Percentiles rank a stretch among this genome's conserved stretches.
Conservation (phyloP, 805 yeast genomes). For the Lipomyces yamanashiensis region DNA sequence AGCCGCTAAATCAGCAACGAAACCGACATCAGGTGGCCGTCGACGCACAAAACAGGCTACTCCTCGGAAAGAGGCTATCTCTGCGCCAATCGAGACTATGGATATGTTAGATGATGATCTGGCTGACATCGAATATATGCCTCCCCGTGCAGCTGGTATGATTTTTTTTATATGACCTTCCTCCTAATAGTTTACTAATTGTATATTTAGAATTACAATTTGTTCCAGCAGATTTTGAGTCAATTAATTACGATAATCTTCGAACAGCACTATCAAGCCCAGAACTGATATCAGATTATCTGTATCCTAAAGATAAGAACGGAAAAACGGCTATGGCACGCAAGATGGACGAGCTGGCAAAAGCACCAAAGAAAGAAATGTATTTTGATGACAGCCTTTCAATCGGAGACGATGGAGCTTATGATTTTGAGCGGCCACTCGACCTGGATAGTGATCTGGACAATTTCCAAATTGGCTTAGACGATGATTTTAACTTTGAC, state of each 20-base stretch:
- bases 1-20: not conserved
- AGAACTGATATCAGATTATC: slow-evolving; percentile 17
- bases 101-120: not conserved
- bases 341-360: slow-evolving; percentile 5
- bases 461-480: not conserved
- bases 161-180: not conserved
- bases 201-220: slow-evolving; percentile 25
- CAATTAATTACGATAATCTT: slow-evolving; percentile 21
- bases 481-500: slow-evolving; percentile 6
- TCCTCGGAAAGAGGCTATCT: not conserved
- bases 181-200: not conserved
- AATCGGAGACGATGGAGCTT: slow-evolving; percentile 8
- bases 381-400: slow-evolving; percentile 1
- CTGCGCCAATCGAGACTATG: not conserved
- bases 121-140: slow-evolving; percentile 37
- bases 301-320: slow-evolving; percentile 12
- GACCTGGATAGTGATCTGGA: slow-evolving; percentile 6
- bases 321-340: slow-evolving; percentile 15
- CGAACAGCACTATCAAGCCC: slow-evolving; percentile 1
- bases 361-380: not conserved
- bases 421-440: slow-evolving; percentile 13
- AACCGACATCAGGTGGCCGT: slow-evolving; percentile 6
- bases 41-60: slow-evolving; percentile 6
- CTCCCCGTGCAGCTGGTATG: slow-evolving; percentile 27
- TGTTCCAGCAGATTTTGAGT: slow-evolving; percentile 33